A percentile compares a stretch with the other conserved stretches of the same genome.
phyloP scores from a whole-genome alignment of 2,329 filamentous ascomycete species.

The Aspergillus piperis region DNA sequence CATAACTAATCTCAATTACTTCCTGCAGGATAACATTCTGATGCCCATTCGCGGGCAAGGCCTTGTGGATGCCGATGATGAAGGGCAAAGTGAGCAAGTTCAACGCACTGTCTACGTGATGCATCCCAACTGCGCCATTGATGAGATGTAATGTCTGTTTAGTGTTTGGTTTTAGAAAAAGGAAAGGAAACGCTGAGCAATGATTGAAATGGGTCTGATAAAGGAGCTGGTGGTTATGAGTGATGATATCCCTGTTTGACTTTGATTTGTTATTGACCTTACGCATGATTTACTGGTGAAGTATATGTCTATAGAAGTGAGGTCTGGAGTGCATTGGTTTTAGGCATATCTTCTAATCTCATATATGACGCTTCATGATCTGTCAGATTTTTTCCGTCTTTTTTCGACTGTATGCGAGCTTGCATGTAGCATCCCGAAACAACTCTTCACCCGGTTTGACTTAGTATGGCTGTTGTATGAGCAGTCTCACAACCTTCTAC shows the following conservation, averaged over 20 bases:
- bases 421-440: too few species aligned
- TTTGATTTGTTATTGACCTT: background rate
- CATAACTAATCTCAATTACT: slow-evolving; percentile 5
- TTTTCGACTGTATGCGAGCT: too few species aligned
- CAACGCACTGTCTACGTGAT: slow-evolving; percentile 75
- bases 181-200: slow-evolving; percentile 19
- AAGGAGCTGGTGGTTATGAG: slow-evolving; percentile 32
- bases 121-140: slow-evolving; percentile 90
- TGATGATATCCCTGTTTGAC: slow-evolving; percentile 34
- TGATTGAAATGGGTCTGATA: slow-evolving; percentile 26
- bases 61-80: slow-evolving; percentile 73
- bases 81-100: slow-evolving; percentile 38
- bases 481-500: background rate
- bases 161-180: slow-evolving; percentile 11
- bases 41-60: slow-evolving; percentile 76
- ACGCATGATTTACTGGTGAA: slow-evolving; percentile 5
- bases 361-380: background rate
- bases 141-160: slow-evolving; percentile 46
- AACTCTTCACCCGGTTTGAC: too few species aligned
- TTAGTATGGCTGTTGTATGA: too few species aligned
- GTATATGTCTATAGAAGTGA: slow-evolving; percentile 10
- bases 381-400: too few species aligned
- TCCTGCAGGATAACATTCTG: slow-evolving; percentile 58
- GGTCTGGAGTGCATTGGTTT: slow-evolving; percentile 9
- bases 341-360: background rate